phyloP scores from a whole-genome alignment of 768 basidiomycete genomes.

The Imleria badia region DNA sequence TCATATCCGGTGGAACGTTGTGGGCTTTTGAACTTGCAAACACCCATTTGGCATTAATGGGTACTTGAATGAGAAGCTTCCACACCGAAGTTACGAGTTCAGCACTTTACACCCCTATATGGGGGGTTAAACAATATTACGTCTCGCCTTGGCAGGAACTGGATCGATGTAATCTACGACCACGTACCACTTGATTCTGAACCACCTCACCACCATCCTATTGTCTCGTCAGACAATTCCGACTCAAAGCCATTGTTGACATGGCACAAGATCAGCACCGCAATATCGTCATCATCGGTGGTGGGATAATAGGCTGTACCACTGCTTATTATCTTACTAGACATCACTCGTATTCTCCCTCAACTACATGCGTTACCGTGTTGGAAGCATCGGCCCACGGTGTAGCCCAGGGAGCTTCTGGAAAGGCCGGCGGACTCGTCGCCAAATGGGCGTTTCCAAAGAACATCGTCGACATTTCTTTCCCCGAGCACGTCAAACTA shows the following conservation, averaged over 20 bases:
- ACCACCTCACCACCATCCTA: background rate
- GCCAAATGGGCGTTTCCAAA: conserved; percentile 84
- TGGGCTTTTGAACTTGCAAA: background rate
- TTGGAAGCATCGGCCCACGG: conserved; percentile 69
- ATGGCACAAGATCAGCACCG: conserved; percentile 22
- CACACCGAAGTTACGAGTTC: background rate
- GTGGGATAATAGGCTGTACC: conserved; percentile 83
- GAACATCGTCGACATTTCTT: conserved; percentile 65
- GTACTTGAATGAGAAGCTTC: background rate
- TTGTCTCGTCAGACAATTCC: background rate
- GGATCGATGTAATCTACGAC: too few species aligned
- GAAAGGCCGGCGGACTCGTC: conserved; percentile 83
- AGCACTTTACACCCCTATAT: background rate
- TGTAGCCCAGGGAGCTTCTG: conserved; percentile 77
- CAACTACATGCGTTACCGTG: conserved; percentile 51
- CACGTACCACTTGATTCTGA: too few species aligned
- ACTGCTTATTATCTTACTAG: conserved; percentile 78
- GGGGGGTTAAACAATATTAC: conserved; percentile 1
- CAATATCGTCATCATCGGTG: conserved; percentile 76
- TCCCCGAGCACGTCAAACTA: conserved; percentile 66
- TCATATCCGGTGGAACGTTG: background rate
- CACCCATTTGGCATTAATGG: background rate
- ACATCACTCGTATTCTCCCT: conserved; percentile 47
- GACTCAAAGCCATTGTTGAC: background rate
- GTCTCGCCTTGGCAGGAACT: too few species aligned